These are phyloP conservation scores for Drechslerella coelobrocha DNA, from an alignment of 2,329 filamentous ascomycete genomes.

Conservation along the genomic window DNA sequence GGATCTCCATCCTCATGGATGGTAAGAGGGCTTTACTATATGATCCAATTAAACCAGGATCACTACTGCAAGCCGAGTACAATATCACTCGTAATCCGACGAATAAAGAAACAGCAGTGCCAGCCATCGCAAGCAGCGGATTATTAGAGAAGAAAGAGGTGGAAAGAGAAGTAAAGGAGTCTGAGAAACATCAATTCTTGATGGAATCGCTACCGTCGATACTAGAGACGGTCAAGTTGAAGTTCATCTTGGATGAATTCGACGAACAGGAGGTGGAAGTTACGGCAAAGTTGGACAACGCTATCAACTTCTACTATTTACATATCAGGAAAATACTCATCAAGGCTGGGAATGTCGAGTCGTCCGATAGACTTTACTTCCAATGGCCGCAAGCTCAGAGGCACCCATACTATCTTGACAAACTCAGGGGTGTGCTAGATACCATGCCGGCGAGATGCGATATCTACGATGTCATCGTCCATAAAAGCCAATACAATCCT, in stretches of 20 bases:
- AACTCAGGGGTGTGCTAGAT: neutral
- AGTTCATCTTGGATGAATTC: neutral
- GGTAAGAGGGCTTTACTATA: constrained; percentile 6
- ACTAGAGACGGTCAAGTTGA: neutral
- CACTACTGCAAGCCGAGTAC: too few relatives aligned
- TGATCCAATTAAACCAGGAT: too few relatives aligned
- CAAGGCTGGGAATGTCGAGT: neutral
- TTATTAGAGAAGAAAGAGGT: too few relatives aligned
- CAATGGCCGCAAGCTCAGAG: constrained; percentile 1
- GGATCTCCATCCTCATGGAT: constrained; percentile 9
- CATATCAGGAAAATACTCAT: neutral
- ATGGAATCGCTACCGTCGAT: too few relatives aligned
- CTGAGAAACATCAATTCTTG: too few relatives aligned
- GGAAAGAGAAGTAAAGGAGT: too few relatives aligned
- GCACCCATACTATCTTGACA: neutral
- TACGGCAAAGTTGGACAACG: neutral
- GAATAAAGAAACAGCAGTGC: too few relatives aligned
- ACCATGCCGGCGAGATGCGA: neutral
- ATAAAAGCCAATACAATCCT: neutral
- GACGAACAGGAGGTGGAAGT: neutral
- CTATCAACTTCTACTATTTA: neutral
- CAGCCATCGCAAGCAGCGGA: too few relatives aligned
- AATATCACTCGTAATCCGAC: too few relatives aligned
- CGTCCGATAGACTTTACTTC: neutral
- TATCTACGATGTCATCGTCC: neutral